Evolutionary conservation across 176 grass and related monocot genomes (phyloP).

Genomic region (Aegilops umbellulata): DNA sequence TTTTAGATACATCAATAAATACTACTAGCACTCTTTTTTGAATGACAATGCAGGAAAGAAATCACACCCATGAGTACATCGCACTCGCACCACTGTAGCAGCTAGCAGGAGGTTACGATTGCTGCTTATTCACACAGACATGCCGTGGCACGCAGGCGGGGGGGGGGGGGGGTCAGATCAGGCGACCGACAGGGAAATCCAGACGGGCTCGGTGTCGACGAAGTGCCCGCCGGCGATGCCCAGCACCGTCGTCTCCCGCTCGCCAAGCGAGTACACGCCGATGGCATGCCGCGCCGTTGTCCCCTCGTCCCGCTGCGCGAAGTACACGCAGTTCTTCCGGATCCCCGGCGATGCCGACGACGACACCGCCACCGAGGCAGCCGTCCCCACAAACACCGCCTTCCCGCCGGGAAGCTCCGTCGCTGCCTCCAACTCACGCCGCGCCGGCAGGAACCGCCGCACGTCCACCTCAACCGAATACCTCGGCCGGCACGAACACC

Average conservation of each 20-base stretch:
- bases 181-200: background rate
- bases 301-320: background rate
- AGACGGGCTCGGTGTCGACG: background rate
- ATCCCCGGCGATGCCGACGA: background rate
- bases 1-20: no score
- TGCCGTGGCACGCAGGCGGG: no score
- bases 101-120: no score
- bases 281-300: background rate
- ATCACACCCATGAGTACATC: no score
- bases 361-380: background rate
- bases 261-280: background rate
- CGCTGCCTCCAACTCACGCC: background rate
- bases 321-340: background rate
- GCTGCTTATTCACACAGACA: no score
- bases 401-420: background rate
- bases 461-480: background rate
- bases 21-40: no score
- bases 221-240: background rate
- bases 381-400: conserved; percentile 14
- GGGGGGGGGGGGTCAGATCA: no score
- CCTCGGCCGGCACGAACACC: no score
- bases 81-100: no score
- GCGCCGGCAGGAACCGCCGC: background rate
- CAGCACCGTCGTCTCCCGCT: background rate
- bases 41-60: no score